phyloP scores from a whole-genome alignment of 371 early-diverging fungal genomes.

The Mucor indicus region DNA sequence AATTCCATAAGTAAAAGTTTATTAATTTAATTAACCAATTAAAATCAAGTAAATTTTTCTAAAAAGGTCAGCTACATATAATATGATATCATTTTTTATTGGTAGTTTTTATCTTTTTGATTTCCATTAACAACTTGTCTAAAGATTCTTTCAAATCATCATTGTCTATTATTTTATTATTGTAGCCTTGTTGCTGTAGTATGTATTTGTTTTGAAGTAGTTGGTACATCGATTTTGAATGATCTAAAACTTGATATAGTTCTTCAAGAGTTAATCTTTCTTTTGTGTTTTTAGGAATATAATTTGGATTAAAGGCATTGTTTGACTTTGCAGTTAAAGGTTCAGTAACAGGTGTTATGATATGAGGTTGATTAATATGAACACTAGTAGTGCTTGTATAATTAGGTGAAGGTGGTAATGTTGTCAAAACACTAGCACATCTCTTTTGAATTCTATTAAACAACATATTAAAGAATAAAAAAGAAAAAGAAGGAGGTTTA shows the following conservation, averaged over 20 bases:
- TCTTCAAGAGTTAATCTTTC: slow-evolving; percentile 29
- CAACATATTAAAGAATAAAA: too few species aligned
- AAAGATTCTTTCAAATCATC: too few species aligned
- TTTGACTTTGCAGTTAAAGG: slow-evolving; percentile 43
- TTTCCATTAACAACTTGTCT: not conserved
- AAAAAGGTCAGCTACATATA: too few species aligned
- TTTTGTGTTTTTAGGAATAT: slow-evolving; percentile 35
- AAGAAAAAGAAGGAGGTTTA: not conserved
- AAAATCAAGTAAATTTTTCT: too few species aligned
- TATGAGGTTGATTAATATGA: slow-evolving; percentile 7
- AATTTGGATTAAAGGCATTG: slow-evolving; percentile 41
- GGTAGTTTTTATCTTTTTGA: not conserved
- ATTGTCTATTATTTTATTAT: too few species aligned
- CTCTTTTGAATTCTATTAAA: slow-evolving; percentile 9
- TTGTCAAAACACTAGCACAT: slow-evolving; percentile 9
- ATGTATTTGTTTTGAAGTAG: slow-evolving; percentile 5
- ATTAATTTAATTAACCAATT: too few species aligned
- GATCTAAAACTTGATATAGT: slow-evolving; percentile 31
- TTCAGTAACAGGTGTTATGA: slow-evolving; percentile 33
- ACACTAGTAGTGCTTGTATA: not conserved
- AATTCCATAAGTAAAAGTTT: too few species aligned
- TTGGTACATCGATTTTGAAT: slow-evolving; percentile 15
- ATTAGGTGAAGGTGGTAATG: slow-evolving; percentile 11
- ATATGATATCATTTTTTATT: too few species aligned
- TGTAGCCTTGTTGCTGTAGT: too few species aligned